These are phyloP conservation scores for Yarrowia alimentaria DNA, from an alignment of 805 yeast species.

Conservation along the genomic window DNA sequence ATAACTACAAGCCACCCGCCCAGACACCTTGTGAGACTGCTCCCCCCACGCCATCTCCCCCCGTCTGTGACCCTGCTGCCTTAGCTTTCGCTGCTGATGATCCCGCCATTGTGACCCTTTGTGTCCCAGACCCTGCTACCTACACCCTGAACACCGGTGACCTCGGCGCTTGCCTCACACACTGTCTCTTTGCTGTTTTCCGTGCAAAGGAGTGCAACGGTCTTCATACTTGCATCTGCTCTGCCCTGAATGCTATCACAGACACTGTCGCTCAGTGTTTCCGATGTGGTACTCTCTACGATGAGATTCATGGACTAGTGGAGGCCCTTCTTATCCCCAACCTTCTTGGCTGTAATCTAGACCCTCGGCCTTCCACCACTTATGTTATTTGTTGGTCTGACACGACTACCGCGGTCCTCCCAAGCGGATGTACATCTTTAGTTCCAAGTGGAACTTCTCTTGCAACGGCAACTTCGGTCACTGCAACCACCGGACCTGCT, in stretches of 20 bases:
- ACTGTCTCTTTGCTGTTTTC: constrained; percentile 17
- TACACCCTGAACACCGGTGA: constrained; percentile 21
- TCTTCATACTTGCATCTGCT: constrained; percentile 7
- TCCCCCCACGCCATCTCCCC: constrained; percentile 20
- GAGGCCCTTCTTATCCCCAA: constrained; percentile 10
- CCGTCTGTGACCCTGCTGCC: constrained; percentile 33
- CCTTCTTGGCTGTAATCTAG: constrained; percentile 12
- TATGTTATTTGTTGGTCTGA: constrained; percentile 5
- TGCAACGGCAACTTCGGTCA: background rate
- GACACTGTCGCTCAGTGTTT: constrained; percentile 9
- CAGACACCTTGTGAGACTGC: constrained; percentile 8
- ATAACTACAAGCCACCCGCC: constrained; percentile 16
- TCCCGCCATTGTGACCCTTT: constrained; percentile 30
- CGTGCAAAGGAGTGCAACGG: constrained; percentile 13
- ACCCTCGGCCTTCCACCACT: constrained; percentile 19
- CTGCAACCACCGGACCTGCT: background rate
- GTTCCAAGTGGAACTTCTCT: constrained; percentile 19
- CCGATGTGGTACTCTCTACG: constrained; percentile 15
- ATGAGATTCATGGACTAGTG: constrained; percentile 4
- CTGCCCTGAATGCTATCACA: constrained; percentile 1
- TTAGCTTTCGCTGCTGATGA: constrained; percentile 33
- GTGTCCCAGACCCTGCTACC: constrained; percentile 16
- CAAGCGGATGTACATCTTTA: constrained; percentile 14
- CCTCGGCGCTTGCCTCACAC: constrained; percentile 4
- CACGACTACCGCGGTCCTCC: constrained; percentile 5